Percentiles rank a stretch among this genome's conserved stretches.
phyloP scores from a whole-genome alignment of 805 yeast species.

The Grigorovia humatica region DNA sequence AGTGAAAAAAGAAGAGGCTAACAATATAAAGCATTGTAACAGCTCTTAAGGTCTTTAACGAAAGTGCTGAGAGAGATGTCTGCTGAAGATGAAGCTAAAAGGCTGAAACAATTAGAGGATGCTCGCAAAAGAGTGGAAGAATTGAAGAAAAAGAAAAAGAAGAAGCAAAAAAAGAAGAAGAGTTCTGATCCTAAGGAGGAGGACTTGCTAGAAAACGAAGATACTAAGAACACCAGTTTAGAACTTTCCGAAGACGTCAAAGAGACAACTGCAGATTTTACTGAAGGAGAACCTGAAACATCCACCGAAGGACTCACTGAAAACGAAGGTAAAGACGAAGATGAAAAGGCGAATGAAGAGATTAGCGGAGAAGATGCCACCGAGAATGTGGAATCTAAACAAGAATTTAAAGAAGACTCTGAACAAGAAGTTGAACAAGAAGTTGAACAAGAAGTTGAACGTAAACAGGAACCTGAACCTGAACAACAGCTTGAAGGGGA shows the following conservation, averaged over 20 bases:
- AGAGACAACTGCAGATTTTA: constrained; percentile 2
- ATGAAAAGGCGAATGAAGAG: constrained; percentile 7
- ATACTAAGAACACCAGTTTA: constrained; percentile 1
- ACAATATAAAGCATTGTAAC: not conserved
- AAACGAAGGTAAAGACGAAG: constrained; percentile 2
- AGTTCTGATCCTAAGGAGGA: constrained; percentile 14
- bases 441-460: constrained; percentile 3
- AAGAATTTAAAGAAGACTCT: constrained; percentile 3
- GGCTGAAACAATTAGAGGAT: constrained; percentile 58
- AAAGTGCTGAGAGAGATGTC: not conserved
- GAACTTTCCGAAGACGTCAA: constrained; percentile 4
- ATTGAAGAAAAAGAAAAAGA: constrained; percentile 48
- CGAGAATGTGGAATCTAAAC: not conserved
- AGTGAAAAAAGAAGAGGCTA: not conserved
- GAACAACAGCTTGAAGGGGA: no score
- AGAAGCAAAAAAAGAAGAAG: constrained; percentile 30
- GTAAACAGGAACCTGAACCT: no score
- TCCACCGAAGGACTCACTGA: constrained; percentile 2
- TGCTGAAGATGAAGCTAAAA: constrained; percentile 28
- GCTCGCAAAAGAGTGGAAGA: constrained; percentile 68
- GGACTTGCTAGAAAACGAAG: constrained; percentile 9
- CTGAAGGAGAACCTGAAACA: constrained; percentile 1
- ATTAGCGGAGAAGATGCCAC: constrained; percentile 6
- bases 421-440: constrained; percentile 1
- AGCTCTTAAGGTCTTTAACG: not conserved